Percentiles rank a stretch among this genome's conserved stretches.
These are phyloP conservation scores for Sophora flavescens DNA, from an alignment of 306 rosid species.

Conservation along the genomic window DNA sequence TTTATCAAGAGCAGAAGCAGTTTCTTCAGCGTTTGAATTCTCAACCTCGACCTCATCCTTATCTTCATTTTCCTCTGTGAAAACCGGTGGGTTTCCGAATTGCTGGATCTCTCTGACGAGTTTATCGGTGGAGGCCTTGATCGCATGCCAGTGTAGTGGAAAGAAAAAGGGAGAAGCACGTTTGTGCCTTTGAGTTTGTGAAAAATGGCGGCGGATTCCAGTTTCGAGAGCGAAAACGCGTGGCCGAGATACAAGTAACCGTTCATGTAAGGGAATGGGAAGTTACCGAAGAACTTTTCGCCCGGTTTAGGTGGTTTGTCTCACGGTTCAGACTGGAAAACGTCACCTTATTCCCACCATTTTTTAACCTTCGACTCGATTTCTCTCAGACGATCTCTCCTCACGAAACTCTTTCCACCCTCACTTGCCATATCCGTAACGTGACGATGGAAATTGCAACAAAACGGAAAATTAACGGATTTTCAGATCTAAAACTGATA, in stretches of 20 bases:
- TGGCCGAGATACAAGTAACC: constrained; percentile 89
- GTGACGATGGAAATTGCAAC: constrained; percentile 55
- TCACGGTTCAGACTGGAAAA: constrained; percentile 79
- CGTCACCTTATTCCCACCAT: constrained; percentile 86
- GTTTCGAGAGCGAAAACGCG: constrained; percentile 79
- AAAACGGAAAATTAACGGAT: background rate
- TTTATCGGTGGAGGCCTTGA: constrained; percentile 95
- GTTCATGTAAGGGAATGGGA: constrained; percentile 95
- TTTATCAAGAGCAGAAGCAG: constrained; percentile 55
- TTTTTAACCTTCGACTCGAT: constrained; percentile 69
- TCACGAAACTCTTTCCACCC: constrained; percentile 73
- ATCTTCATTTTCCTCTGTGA: constrained; percentile 57
- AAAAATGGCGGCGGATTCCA: constrained; percentile 87
- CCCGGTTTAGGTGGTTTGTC: constrained; percentile 66
- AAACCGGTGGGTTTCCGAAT: constrained; percentile 81
- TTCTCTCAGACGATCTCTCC: constrained; percentile 79
- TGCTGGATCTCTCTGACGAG: constrained; percentile 75
- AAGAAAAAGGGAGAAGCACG: constrained; percentile 84
- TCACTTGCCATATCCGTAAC: constrained; percentile 71
- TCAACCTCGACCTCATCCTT: background rate
- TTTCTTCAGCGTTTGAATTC: background rate
- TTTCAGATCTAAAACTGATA: constrained; percentile 34
- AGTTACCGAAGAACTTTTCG: constrained; percentile 89
- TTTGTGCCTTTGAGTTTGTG: constrained; percentile 88
- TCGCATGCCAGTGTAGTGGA: constrained; percentile 98